Conservation (phyloP, 495 filamentous ascomycete genomes). For the Neurospora sp. region DNA sequence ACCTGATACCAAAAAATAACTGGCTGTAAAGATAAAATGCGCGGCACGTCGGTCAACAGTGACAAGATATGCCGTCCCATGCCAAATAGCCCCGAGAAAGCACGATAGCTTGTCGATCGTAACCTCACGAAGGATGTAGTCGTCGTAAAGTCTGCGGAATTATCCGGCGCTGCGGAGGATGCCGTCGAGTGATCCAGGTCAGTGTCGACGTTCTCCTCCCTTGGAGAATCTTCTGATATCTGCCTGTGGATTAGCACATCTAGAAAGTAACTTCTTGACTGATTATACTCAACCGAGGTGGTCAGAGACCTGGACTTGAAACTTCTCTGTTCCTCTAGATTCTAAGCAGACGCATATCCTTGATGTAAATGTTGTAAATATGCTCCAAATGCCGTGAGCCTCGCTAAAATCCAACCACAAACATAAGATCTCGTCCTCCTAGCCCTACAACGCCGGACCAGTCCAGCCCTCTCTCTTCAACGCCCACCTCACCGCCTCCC, state of each 20-base stretch:
- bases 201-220: neutral
- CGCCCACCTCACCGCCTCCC: slow-evolving; percentile 32
- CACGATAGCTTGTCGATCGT: neutral
- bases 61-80: neutral
- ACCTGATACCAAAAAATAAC: neutral
- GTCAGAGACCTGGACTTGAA: neutral
- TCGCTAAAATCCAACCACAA: neutral
- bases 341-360: neutral
- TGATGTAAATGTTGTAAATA: neutral
- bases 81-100: neutral
- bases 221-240: neutral
- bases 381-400: neutral
- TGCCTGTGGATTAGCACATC: neutral
- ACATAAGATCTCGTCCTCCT: neutral
- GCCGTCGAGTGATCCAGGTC: neutral
- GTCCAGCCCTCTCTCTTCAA: slow-evolving; percentile 30
- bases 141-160: neutral
- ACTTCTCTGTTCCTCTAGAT: neutral
- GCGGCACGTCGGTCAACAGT: neutral
- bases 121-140: neutral
- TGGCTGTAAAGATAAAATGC: neutral
- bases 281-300: neutral
- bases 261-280: neutral
- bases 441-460: neutral
- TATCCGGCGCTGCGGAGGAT: neutral